Conservation (phyloP, 805 yeast species). For the Cyberlindnera veronae region DNA sequence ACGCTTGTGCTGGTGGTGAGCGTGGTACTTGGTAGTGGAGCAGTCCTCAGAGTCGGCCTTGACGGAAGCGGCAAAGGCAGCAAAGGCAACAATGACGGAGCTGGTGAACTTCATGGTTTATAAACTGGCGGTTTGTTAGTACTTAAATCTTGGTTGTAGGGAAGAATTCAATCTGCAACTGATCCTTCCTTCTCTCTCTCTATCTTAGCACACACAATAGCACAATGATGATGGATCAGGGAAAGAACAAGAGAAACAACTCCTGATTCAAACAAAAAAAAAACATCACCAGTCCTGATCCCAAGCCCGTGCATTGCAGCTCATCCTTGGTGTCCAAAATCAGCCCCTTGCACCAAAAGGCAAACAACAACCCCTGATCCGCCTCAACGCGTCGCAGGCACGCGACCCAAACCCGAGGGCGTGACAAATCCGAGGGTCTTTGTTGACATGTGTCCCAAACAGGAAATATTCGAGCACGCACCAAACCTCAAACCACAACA, state of each 20-base stretch:
- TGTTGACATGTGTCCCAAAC: background rate
- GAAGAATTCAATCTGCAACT: too few species aligned
- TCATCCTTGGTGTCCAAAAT: background rate
- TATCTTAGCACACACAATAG: too few species aligned
- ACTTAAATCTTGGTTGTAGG: too few species aligned
- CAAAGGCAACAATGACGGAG: conserved; percentile 14
- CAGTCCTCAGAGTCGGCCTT: conserved; percentile 18
- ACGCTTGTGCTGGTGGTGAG: conserved; percentile 48
- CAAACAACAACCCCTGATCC: background rate
- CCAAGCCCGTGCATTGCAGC: too few species aligned
- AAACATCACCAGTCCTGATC: too few species aligned
- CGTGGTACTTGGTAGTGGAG: conserved; percentile 25
- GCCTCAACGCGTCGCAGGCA: background rate
- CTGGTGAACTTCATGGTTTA: conserved; percentile 15
- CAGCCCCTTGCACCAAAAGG: background rate
- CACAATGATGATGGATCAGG: too few species aligned
- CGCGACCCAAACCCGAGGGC: conserved; percentile 1
- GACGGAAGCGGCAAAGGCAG: conserved; percentile 9
- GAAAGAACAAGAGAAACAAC: too few species aligned
- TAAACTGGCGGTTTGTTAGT: conserved; percentile 1
- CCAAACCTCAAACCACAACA: background rate
- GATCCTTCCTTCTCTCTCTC: too few species aligned
- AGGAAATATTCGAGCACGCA: background rate
- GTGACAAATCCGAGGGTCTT: background rate
- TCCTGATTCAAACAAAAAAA: too few species aligned